These are phyloP conservation scores for Colletotrichum australisinense DNA, from an alignment of 2,329 filamentous ascomycete genomes.

Conservation along the genomic window DNA sequence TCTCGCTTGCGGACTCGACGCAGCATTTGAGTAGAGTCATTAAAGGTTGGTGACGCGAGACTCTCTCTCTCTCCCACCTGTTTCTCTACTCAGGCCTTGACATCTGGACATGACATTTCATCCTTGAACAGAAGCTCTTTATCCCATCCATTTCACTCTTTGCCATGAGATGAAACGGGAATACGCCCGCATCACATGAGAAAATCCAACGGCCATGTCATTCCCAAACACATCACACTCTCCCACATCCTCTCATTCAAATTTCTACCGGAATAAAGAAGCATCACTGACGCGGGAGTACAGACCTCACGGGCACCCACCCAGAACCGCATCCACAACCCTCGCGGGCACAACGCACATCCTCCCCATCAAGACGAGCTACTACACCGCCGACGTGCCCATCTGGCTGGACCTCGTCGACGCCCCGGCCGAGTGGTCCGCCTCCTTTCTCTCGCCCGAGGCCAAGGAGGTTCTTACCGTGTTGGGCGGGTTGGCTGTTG, in stretches of 20 bases:
- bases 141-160: background rate
- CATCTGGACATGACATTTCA: background rate
- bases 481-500: conserved; percentile 69
- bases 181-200: too few species aligned
- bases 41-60: conserved; percentile 55
- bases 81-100: background rate
- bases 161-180: background rate
- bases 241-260: too few species aligned
- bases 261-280: too few species aligned
- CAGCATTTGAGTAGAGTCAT: conserved; percentile 62
- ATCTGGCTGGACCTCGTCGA: conserved; percentile 75
- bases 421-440: conserved; percentile 64
- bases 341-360: conserved; percentile 71
- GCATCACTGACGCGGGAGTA: too few species aligned
- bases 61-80: background rate
- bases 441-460: conserved; percentile 69
- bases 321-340: conserved; percentile 52
- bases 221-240: too few species aligned
- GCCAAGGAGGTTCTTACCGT: conserved; percentile 72
- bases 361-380: conserved; percentile 66
- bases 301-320: conserved; percentile 64
- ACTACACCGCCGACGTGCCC: conserved; percentile 71
- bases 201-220: too few species aligned
- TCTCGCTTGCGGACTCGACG: conserved; percentile 60
- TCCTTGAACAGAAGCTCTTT: background rate